Base-by-base conservation (phyloP, 805 yeast species). In the Myxozyma neotropica region DNA sequence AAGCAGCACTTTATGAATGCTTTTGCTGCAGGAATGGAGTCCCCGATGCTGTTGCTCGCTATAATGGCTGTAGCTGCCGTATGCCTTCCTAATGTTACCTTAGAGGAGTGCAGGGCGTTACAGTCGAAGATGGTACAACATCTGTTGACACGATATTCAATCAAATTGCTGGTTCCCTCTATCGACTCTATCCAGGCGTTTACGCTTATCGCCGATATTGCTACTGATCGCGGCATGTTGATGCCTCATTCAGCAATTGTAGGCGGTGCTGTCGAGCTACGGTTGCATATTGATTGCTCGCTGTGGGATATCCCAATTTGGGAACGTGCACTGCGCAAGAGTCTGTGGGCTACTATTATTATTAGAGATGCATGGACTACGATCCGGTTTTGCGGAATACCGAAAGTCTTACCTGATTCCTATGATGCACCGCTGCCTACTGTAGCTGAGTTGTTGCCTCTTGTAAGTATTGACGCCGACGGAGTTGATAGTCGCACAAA, bases 331-430 rank as follows among this genome's bases (percentile, higher is more conserved):
- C 75, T 92, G 47, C 78, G 98, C 53, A 82, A 89, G 66, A 77
- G 97, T 59, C 73, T 92, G 51, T 96, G 96, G 2, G 91, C 97
- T 96, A 96, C 97, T 0, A 94, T 89, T 0, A 89, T 84, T 78
- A 77, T 87, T 53, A 95, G 90, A 71, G 96, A 90, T 69, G 89
- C 91, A 70, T 92, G 97, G 97, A 48, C 57, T 13, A 35, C 51
- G 15, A 38, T 49, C 23, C 56, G 65, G 12, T 61, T 54, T 33
- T 35, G 38, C 10, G 58, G 59, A n/a, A 42, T 43, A 23, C 61
- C 65, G 33, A 50, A 54, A 26, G 45, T 57, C 33, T 13, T 40
- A 21, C 5, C 46, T 6, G 65, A 61, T 17, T 58, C 19, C 26
- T 58, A 56, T 40, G 44, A 45, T 19, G 26, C 45, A 13, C 54